A percentile compares a stretch with the other conserved stretches of the same genome.
Evolutionary conservation across 192 early-diverging fungal species (phyloP).

Genomic region (Coemansia erecta): DNA sequence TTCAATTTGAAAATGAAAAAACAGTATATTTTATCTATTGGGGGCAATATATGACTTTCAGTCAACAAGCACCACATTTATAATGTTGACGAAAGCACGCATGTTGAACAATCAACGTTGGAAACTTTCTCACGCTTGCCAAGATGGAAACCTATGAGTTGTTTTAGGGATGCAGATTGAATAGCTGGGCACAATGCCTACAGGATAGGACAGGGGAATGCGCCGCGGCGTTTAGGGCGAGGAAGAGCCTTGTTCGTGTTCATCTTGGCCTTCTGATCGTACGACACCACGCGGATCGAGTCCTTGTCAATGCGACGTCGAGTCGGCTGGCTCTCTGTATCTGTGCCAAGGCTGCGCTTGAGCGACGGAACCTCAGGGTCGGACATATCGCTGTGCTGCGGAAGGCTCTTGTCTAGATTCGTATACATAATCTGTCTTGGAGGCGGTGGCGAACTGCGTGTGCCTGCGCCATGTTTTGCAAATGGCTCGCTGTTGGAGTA

Average conservation of each 20-base stretch:
- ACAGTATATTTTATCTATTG: too few species aligned
- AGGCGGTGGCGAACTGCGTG: constrained; percentile 11
- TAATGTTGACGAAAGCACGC: too few species aligned
- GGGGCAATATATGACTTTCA: too few species aligned
- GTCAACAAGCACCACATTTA: too few species aligned
- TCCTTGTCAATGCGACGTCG: constrained; percentile 9
- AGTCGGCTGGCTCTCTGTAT: constrained; percentile 6
- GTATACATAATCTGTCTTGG: neutral
- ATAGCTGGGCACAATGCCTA: constrained; percentile 18
- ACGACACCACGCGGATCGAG: constrained; percentile 1
- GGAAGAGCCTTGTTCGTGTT: constrained; percentile 40
- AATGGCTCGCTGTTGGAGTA: neutral
- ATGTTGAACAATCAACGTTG: too few species aligned
- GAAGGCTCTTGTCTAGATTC: neutral
- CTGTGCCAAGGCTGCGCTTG: constrained; percentile 10
- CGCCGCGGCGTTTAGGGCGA: constrained; percentile 11
- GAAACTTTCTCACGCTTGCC: too few species aligned
- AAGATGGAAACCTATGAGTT: neutral
- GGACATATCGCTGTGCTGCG: neutral
- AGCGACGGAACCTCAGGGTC: neutral
- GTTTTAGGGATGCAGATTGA: constrained; percentile 4
- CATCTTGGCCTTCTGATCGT: neutral
- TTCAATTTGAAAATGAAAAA: too few species aligned
- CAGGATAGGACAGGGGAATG: constrained; percentile 7
- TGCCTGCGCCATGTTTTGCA: neutral